phyloP scores from a whole-genome alignment of 1,284 basidiomycete species.

The Phylloboletellus chloephorus region DNA sequence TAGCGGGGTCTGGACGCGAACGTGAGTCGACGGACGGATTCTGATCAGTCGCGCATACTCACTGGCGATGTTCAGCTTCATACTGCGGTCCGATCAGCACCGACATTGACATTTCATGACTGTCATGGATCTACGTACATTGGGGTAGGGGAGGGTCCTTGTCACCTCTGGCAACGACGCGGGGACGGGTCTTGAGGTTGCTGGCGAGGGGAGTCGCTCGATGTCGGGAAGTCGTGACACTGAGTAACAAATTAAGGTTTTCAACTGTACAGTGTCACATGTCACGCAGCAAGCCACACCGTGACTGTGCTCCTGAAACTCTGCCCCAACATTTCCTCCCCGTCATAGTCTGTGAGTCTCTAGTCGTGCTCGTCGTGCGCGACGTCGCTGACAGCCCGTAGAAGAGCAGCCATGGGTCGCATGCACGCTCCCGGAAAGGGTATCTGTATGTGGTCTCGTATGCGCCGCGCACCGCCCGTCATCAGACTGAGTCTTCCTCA shows the following conservation, averaged over 20 bases:
- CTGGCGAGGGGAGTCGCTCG: constrained; percentile 14
- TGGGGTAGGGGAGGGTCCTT: constrained; percentile 27
- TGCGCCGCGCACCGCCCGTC: background rate
- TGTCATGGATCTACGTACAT: constrained; percentile 20
- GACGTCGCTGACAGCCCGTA: constrained; percentile 5
- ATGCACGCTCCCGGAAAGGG: constrained; percentile 99
- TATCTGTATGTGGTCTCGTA: constrained; percentile 64
- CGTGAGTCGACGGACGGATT: constrained; percentile 14
- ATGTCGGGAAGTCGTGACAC: constrained; percentile 2
- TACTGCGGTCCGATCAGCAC: constrained; percentile 37
- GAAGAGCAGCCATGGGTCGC: constrained; percentile 70
- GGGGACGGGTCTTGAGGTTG: constrained; percentile 33
- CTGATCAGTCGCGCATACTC: constrained; percentile 32
- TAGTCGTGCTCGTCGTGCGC: constrained; percentile 2
- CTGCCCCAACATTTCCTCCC: constrained; percentile 18
- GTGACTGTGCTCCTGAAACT: constrained; percentile 35
- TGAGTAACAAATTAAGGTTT: constrained; percentile 39
- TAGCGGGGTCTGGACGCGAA: constrained; percentile 70
- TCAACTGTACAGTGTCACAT: constrained; percentile 39
- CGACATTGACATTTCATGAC: background rate
- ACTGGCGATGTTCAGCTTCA: constrained; percentile 99
- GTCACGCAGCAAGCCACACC: constrained; percentile 29
- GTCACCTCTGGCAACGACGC: constrained; percentile 37
- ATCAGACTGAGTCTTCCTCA: constrained; percentile 31
- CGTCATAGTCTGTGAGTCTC: constrained; percentile 35